Evolutionary conservation across 495 filamentous ascomycete species (phyloP), one percentile per base, ranked within the genome.

Genomic region (Annulohypoxylon nitens): DNA sequence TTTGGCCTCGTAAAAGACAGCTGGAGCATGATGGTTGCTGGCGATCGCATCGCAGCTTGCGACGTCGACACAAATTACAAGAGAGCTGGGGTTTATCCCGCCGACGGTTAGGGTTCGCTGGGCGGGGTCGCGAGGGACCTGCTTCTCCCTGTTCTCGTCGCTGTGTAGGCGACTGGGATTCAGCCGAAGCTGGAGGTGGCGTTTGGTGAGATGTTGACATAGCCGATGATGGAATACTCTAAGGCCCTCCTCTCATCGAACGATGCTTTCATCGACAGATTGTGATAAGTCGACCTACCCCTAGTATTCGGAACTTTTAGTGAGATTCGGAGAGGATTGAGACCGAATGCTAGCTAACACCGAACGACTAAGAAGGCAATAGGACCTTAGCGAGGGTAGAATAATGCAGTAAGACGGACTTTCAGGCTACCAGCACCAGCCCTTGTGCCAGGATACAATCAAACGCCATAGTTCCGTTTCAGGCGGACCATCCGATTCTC

Each of bases 11-110:
- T 16, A 59, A 12, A 34, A 59, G 33, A 34, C 55, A 59, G 34
- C 55, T 59, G 9, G 55, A 59, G 23, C 55, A 59, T 39, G 55
- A 37, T 14, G 55, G 55, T 16, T 59, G 55, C 16, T 59, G 55
- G 55, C 55, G 55, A 59, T 59, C 55, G 16, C 55, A 59, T 59
- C 55, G 55, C 36, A 59, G 39, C 26, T 59, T 59, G 55, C 55
- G 55, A 7, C 55, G 55, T 12, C 55, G 55, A 39, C 55, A 59
- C n/a, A 59, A 18, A 41, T 59, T 59, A 23, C 55, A 59, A 16
- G 55, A 59, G 12, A 59, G 55, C 10, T 59, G 55, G 18, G 55
- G 55, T 11, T 59, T 59, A 8, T 59, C 55, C 16, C 55, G 33
- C 4, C 34, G 55, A 11, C 55, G 55, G 39, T 59, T 59, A 12